Evolutionary conservation across 306 rosid genomes (phyloP).

Genomic region (Cucumis hystrix): DNA sequence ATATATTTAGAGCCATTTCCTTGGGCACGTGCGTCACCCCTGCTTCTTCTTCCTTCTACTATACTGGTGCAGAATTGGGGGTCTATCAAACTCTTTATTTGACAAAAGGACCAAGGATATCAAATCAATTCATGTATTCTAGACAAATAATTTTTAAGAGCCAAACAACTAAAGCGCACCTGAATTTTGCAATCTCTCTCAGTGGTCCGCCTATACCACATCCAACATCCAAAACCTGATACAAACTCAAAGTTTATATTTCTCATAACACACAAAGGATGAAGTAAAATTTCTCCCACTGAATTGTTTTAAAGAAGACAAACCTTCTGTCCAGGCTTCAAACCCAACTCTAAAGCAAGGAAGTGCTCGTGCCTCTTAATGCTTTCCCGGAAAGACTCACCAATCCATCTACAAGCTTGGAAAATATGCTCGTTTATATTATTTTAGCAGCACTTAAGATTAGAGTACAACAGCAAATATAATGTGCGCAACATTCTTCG

Average conservation of each 20-base stretch:
- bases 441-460: neutral
- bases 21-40: too few relatives aligned
- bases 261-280: neutral
- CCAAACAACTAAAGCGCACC: slow-evolving; percentile 24
- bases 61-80: too few relatives aligned
- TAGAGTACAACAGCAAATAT: neutral
- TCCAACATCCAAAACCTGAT: slow-evolving; percentile 83
- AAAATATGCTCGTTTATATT: neutral
- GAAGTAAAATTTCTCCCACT: neutral
- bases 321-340: slow-evolving; percentile 83
- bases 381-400: slow-evolving; percentile 84
- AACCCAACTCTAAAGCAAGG: slow-evolving; percentile 66
- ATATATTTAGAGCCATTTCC: too few relatives aligned
- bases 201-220: slow-evolving; percentile 93
- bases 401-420: slow-evolving; percentile 45
- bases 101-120: neutral
- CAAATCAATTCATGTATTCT: neutral
- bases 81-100: neutral
- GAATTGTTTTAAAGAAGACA: neutral
- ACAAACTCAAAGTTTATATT: neutral
- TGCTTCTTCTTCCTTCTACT: too few relatives aligned
- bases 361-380: slow-evolving; percentile 87
- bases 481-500: neutral
- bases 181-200: slow-evolving; percentile 73
- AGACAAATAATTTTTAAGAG: neutral